These are phyloP conservation scores for Suhomyces bokatorum DNA, from an alignment of 1,139 yeast species.

Conservation along the genomic window DNA sequence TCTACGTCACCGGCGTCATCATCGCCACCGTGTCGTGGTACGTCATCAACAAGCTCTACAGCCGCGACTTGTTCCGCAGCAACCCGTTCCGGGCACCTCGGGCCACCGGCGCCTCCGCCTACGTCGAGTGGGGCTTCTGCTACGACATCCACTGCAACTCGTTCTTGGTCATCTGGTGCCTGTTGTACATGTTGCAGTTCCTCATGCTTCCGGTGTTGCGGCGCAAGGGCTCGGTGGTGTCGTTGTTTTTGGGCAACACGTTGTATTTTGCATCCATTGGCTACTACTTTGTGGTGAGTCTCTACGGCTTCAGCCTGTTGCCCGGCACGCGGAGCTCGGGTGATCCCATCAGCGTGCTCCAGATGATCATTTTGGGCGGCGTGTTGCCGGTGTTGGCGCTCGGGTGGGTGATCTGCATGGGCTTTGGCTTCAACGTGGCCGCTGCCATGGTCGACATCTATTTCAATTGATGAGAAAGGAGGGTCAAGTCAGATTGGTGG, in stretches of 20 bases:
- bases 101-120: constrained; percentile 16
- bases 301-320: constrained; percentile 83
- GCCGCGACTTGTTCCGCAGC: constrained; percentile 3
- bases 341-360: constrained; percentile 47
- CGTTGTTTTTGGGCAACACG: constrained; percentile 73
- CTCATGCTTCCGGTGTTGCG: constrained; percentile 70
- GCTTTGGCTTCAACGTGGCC: constrained; percentile 72
- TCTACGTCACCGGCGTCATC: constrained; percentile 66
- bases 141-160: constrained; percentile 93
- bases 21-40: constrained; percentile 76
- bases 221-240: constrained; percentile 57
- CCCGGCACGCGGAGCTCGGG: constrained; percentile 54
- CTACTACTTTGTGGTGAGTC: constrained; percentile 76
- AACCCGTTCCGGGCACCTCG: constrained; percentile 5
- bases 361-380: constrained; percentile 41
- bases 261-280: constrained; percentile 71
- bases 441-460: constrained; percentile 66
- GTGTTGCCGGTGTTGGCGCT: constrained; percentile 56
- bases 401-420: constrained; percentile 55
- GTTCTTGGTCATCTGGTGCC: constrained; percentile 77
- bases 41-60: constrained; percentile 61
- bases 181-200: constrained; percentile 75
- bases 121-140: constrained; percentile 91
- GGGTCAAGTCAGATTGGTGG: no score
- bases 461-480: constrained; percentile 38